Percentiles rank a stretch among this genome's conserved stretches.
phyloP scores from a whole-genome alignment of 2,329 filamentous ascomycete species.

The Diaporthe vaccinii region DNA sequence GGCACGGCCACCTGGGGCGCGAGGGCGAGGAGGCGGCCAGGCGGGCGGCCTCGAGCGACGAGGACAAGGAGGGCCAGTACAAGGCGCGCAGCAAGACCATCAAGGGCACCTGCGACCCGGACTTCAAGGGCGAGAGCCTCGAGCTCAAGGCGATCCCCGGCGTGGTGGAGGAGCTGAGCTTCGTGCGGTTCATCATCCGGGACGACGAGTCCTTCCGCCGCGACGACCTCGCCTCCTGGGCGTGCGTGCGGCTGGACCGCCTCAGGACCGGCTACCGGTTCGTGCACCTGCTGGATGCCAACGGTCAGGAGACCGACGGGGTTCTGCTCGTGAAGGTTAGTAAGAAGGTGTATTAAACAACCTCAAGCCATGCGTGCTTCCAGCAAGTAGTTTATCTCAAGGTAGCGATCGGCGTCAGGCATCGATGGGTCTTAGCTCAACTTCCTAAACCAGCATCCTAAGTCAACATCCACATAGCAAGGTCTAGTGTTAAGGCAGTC shows the following conservation, averaged over 20 bases:
- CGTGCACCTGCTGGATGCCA: conserved; percentile 79
- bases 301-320: conserved; percentile 76
- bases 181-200: conserved; percentile 86
- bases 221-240: conserved; percentile 88
- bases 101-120: conserved; percentile 69
- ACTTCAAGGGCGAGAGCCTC: conserved; percentile 72
- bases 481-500: background rate
- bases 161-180: conserved; percentile 77
- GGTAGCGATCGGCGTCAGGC: conserved; percentile 23
- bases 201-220: conserved; percentile 82
- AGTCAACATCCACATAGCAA: background rate
- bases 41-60: conserved; percentile 51
- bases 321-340: conserved; percentile 80
- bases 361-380: background rate
- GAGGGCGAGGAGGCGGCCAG: conserved; percentile 36
- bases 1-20: conserved; percentile 44
- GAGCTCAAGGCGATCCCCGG: conserved; percentile 68
- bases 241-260: conserved; percentile 87
- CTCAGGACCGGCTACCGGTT: conserved; percentile 82
- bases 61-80: conserved; percentile 69
- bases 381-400: background rate
- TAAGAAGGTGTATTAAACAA: conserved; percentile 62
- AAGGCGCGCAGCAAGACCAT: conserved; percentile 67
- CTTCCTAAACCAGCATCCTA: background rate
- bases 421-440: background rate